A percentile compares a stretch with the other conserved stretches of the same genome.
These are phyloP conservation scores for Mycena amicta DNA, from an alignment of 768 basidiomycete species.

Conservation along the genomic window DNA sequence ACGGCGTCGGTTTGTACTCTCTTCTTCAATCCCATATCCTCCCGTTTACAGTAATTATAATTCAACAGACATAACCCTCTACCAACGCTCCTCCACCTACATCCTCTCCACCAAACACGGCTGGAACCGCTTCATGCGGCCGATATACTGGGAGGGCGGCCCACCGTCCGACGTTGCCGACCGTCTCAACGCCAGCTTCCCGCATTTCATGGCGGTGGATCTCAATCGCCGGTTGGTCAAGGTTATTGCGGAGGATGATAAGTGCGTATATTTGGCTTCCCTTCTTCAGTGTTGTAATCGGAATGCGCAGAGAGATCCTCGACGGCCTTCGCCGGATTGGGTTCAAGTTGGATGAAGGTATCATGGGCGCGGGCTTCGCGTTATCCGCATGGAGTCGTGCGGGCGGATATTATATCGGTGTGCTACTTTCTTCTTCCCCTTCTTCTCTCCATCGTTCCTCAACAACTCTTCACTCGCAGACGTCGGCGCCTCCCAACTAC, in stretches of 20 bases:
- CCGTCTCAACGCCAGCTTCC: slow-evolving; percentile 36
- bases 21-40: no score
- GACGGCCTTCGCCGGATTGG: slow-evolving; percentile 46
- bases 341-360: slow-evolving; percentile 46
- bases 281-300: background rate
- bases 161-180: slow-evolving; percentile 41
- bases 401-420: slow-evolving; percentile 45
- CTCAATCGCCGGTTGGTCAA: background rate
- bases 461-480: slow-evolving; percentile 35
- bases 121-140: slow-evolving; percentile 16
- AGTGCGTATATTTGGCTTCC: slow-evolving; percentile 25
- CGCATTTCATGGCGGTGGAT: slow-evolving; percentile 22
- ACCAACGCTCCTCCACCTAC: slow-evolving; percentile 56
- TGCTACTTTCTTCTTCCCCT: no score
- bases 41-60: no score
- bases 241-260: slow-evolving; percentile 35
- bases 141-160: slow-evolving; percentile 36
- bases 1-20: slow-evolving; percentile 33
- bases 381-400: slow-evolving; percentile 34
- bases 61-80: slow-evolving; percentile 48
- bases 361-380: slow-evolving; percentile 40
- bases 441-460: background rate
- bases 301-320: slow-evolving; percentile 32
- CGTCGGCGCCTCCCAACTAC: slow-evolving; percentile 57
- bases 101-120: slow-evolving; percentile 50